Evolutionary conservation across 2,329 filamentous ascomycete genomes (phyloP).

Genomic region (Furcasterigmium sp.): DNA sequence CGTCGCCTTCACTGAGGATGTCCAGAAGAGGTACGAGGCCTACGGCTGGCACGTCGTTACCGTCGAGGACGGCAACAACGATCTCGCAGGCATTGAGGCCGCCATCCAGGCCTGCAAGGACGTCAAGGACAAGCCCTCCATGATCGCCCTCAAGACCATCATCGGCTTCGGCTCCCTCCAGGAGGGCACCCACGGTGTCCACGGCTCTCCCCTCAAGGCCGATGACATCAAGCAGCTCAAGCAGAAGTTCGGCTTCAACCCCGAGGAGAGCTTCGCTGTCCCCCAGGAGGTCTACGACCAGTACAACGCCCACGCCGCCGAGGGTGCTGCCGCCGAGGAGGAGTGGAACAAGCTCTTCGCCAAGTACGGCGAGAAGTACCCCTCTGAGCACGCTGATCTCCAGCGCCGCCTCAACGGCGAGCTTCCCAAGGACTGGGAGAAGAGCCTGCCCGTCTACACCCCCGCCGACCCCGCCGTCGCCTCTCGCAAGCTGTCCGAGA

Average conservation of each 20-base stretch:
- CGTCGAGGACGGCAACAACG: constrained; percentile 83
- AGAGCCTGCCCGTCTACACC: constrained; percentile 86
- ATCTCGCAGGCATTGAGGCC: constrained; percentile 81
- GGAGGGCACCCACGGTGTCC: constrained; percentile 90
- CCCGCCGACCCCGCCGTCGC: constrained; percentile 78
- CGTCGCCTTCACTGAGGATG: constrained; percentile 94
- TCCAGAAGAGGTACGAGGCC: constrained; percentile 87
- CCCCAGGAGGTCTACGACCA: constrained; percentile 91
- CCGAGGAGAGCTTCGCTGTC: constrained; percentile 86
- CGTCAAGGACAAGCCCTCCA: constrained; percentile 91
- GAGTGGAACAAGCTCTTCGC: constrained; percentile 93
- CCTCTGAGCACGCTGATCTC: constrained; percentile 75
- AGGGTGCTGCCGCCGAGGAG: constrained; percentile 83
- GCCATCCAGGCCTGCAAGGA: constrained; percentile 81
- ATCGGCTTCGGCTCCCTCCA: constrained; percentile 94
- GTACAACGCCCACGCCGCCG: constrained; percentile 78
- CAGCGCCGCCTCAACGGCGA: constrained; percentile 73
- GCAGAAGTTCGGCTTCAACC: constrained; percentile 92
- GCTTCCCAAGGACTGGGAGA: constrained; percentile 95
- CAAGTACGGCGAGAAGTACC: constrained; percentile 77
- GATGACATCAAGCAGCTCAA: constrained; percentile 94
- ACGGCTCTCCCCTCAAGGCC: constrained; percentile 91
- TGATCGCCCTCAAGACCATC: constrained; percentile 96
- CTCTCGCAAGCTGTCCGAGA: constrained; percentile 94
- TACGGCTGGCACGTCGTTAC: constrained; percentile 92